A percentile compares a stretch with the other conserved stretches of the same genome.
Evolutionary conservation across 2,329 filamentous ascomycete species (phyloP).

Genomic region (Fusarium subglutinans): DNA sequence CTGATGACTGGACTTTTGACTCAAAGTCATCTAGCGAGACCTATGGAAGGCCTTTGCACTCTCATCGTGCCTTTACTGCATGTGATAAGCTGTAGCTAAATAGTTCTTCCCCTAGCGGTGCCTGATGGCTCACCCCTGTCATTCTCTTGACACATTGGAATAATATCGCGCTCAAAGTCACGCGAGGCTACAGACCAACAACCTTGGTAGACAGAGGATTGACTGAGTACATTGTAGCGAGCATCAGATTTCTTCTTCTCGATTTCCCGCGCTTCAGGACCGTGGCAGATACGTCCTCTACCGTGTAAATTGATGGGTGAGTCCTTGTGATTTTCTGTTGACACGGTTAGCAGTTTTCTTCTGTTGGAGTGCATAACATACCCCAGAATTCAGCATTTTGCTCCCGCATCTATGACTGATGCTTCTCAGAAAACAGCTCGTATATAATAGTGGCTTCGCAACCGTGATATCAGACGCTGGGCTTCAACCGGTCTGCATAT

Average conservation of each 20-base stretch:
- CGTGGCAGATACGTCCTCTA: background rate
- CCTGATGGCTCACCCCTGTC: background rate
- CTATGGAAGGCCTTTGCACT: background rate
- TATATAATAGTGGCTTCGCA: background rate
- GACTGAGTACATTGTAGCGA: background rate
- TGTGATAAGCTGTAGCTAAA: background rate
- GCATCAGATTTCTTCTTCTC: background rate
- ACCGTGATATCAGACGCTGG: fast-evolving
- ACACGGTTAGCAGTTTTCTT: too few species aligned
- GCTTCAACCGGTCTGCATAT: background rate
- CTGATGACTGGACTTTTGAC: background rate
- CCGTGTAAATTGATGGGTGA: fast-evolving
- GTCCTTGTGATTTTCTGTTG: too few species aligned
- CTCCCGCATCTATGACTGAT: too few species aligned
- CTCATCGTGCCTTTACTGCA: background rate
- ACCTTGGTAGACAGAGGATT: background rate
- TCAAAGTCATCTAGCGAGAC: background rate
- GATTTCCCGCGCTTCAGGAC: background rate
- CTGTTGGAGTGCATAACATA: background rate
- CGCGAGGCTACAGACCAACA: background rate
- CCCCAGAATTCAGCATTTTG: too few species aligned
- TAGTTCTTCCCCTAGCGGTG: background rate
- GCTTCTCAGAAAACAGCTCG: too few species aligned
- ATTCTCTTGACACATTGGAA: background rate
- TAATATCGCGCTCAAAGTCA: background rate